These are phyloP conservation scores for Mortierella sp. DNA, from an alignment of 371 early-diverging fungal genomes.

Conservation along the genomic window DNA sequence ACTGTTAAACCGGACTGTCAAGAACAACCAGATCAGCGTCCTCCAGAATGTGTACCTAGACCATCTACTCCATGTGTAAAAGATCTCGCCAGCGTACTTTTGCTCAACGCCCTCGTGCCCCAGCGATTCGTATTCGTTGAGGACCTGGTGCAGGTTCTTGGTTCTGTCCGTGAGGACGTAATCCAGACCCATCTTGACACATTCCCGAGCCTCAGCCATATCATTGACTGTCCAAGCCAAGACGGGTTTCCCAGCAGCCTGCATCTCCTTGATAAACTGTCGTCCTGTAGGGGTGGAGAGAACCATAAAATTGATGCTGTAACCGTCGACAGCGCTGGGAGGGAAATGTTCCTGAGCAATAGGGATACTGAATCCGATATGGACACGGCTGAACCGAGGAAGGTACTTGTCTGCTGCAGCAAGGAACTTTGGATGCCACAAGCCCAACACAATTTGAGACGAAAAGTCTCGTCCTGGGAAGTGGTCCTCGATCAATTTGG, in stretches of 20 bases:
- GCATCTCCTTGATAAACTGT: constrained; percentile 62
- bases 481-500: constrained; percentile 37
- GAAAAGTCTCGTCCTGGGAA: constrained; percentile 52
- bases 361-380: constrained; percentile 65
- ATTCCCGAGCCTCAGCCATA: constrained; percentile 58
- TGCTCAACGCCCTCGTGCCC: constrained; percentile 31
- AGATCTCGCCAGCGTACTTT: constrained; percentile 36
- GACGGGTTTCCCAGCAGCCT: constrained; percentile 59
- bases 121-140: constrained; percentile 53
- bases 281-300: constrained; percentile 61
- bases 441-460: constrained; percentile 65
- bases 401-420: constrained; percentile 59
- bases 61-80: constrained; percentile 46
- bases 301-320: constrained; percentile 65
- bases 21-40: constrained; percentile 31
- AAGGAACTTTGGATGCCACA: constrained; percentile 72
- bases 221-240: constrained; percentile 73
- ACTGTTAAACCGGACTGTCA: constrained; percentile 34
- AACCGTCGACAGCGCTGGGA: constrained; percentile 57
- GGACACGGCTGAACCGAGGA: constrained; percentile 58
- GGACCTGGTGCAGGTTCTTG: constrained; percentile 31
- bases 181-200: constrained; percentile 63
- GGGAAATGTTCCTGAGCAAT: constrained; percentile 65
- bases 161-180: constrained; percentile 67
- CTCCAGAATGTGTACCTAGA: constrained; percentile 44